Base-by-base conservation (phyloP, 2,329 filamentous ascomycete species). In the Thielaviopsis ethacetica region DNA sequence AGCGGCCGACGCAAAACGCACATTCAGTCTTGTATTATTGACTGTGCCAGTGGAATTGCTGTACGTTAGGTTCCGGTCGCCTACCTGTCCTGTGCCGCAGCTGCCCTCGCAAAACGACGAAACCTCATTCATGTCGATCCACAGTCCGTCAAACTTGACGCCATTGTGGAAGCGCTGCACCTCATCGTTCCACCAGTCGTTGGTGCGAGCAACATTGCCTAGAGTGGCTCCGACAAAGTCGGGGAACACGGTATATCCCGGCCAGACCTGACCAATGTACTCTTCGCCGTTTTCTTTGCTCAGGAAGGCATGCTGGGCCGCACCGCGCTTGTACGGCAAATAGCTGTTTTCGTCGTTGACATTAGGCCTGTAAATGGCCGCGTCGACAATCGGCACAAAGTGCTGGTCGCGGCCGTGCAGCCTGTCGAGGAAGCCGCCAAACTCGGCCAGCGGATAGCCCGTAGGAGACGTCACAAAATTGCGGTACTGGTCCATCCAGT, bases 321-420 rank as follows among this genome's bases (percentile, higher is more conserved):
- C 69, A 0, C 85, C 86, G 17, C 80, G 76, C 56, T 83, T 73
- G 68, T 82, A 90, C 0, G 80, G 72, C 1, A 73, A 72, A 66
- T 82, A 86, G 52, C 75, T 75, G 44, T 75, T 80, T 1, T 74
- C 73, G 65, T 89, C 86, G n/a, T 79, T 71, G 0, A 84, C 83
- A 64, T 88, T 85, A 0, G 86, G 86, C 26, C 81, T 79, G 66
- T 90, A 90, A 54, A 79, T 73, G 13, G 81, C 81, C 1, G 83
- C 80, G 65, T 91, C 87, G 13, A 91, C 81, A 70, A 91, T 91
- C 19, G 88, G 76, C 1, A 87, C 76, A 59, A 86, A 85, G n/a
- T 84, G 80, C 65, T 86, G 83, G 3, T 81, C 72, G 58, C 81
- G 79, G 9, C 72, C 69, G 65, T 88, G 85, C 2, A 91, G 75